Base-by-base conservation (phyloP, 495 filamentous ascomycete species). In the Aspergillus biplanus region DNA sequence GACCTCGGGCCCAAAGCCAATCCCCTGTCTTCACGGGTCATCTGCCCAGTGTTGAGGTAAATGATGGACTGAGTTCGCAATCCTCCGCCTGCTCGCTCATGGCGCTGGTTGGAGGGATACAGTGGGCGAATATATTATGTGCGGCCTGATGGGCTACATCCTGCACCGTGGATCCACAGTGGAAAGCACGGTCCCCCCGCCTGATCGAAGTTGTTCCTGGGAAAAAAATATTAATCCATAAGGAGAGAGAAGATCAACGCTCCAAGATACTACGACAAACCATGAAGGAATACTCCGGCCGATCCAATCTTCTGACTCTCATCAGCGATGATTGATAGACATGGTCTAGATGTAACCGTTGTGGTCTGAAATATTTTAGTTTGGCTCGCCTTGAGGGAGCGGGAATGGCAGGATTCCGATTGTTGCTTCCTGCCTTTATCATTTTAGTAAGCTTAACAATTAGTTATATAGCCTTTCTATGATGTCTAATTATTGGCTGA, bases 11-110 rank as follows among this genome's bases (percentile, higher is more conserved):
- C 31, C 52, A 57, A 61, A 62, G 48, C 34, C 55, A 58, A 58
- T 46, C 61, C 58, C 15, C 33, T 11, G 27, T 64, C 56, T 35
- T 12, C 12, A 33, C 33, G 48, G 69, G 74, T 78, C 76, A 78
- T 73, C 76, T 75, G 76, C 69, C 67, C 47, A 50, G 21, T 6
- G 3, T 50, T 6, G 16, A 50, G 9, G 18, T 9, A 31, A 50
- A 50, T 50, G 15, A 47, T 27, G 21, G 21, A 27, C 21, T 27
- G 2, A 27, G 21, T 27, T 27, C 21, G 21, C 21, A 27, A 27
- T 27, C 21, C 21, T 27, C 21, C 21, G 21, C 21, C 21, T 27
- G 21, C 21, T 27, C 21, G 2, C 1, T 2, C 1, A 27, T 27
- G 21, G 21, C 21, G 21, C 21, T 27, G 21, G 21, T 27, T 27